Percentiles rank a stretch among this genome's conserved stretches.
Evolutionary conservation across 1,139 yeast genomes (phyloP).

Genomic region (Blastobotrys niveus): DNA sequence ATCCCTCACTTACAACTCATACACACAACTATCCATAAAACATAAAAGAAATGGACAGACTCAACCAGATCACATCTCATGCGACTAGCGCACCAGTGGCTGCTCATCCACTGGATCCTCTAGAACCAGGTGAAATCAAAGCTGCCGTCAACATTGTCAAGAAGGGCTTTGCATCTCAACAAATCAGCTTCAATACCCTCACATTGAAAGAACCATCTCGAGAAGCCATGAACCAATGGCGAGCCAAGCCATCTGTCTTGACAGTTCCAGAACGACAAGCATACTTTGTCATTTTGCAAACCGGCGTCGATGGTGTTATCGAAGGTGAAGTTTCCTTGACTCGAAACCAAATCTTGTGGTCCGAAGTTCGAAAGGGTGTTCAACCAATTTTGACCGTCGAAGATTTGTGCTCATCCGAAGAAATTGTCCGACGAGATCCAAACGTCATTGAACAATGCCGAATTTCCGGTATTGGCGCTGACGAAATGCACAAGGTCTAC

Average conservation of each 20-base stretch:
- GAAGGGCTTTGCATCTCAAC: conserved; percentile 5
- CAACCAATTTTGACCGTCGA: conserved; percentile 72
- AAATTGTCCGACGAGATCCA: conserved; percentile 60
- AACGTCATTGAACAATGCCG: conserved; percentile 67
- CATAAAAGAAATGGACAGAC: conserved; percentile 11
- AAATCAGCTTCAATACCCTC: conserved; percentile 51
- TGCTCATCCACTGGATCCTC: conserved; percentile 13
- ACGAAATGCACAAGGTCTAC: conserved; percentile 57
- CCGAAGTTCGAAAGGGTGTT: conserved; percentile 50
- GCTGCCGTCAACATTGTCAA: conserved; percentile 8
- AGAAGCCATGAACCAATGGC: conserved; percentile 58
- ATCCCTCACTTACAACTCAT: too few relatives aligned
- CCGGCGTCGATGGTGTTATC: conserved; percentile 54
- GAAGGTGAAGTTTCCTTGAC: conserved; percentile 64
- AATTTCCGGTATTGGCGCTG: conserved; percentile 44
- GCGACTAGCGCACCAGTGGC: conserved; percentile 12
- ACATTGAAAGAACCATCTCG: conserved; percentile 69
- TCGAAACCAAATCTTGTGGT: conserved; percentile 42
- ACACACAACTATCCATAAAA: too few relatives aligned
- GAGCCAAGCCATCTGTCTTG: conserved; percentile 40
- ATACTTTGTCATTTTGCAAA: conserved; percentile 55
- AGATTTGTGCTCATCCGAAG: conserved; percentile 61
- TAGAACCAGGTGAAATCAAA: conserved; percentile 12
- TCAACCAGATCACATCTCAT: conserved; percentile 9
- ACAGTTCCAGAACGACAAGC: conserved; percentile 61